phyloP scores from a whole-genome alignment of 2,329 filamentous ascomycete genomes.

The Monosporascus sp. region DNA sequence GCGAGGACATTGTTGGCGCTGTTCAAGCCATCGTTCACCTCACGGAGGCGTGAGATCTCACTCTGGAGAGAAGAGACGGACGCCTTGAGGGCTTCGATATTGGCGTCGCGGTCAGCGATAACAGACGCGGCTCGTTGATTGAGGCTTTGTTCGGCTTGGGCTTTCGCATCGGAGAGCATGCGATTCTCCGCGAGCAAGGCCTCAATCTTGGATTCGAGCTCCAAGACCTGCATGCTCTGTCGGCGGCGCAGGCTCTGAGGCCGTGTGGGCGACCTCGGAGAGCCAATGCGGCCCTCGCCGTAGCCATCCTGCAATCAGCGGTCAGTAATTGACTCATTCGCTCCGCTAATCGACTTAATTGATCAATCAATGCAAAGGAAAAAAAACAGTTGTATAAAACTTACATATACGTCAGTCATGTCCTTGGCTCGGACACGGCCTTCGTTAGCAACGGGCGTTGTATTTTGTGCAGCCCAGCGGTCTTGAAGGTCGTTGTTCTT shows the following conservation, averaged over 20 bases:
- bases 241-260: slow-evolving; percentile 94
- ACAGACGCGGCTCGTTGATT: slow-evolving; percentile 62
- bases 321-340: slow-evolving; percentile 1
- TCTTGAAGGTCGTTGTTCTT: slow-evolving; percentile 13
- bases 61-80: slow-evolving; percentile 75
- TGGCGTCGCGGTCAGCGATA: slow-evolving; percentile 75
- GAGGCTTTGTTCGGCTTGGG: slow-evolving; percentile 61
- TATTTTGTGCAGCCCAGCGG: slow-evolving; percentile 11
- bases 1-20: slow-evolving; percentile 74
- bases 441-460: slow-evolving; percentile 76
- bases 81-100: slow-evolving; percentile 77
- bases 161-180: slow-evolving; percentile 66
- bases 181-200: slow-evolving; percentile 82
- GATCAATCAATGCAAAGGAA: slow-evolving; percentile 5
- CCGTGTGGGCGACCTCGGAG: slow-evolving; percentile 86
- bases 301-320: slow-evolving; percentile 69
- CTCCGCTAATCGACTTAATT: slow-evolving; percentile 5
- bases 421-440: slow-evolving; percentile 76
- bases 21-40: slow-evolving; percentile 75
- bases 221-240: slow-evolving; percentile 94
- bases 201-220: slow-evolving; percentile 81
- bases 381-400: slow-evolving; percentile 35
- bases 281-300: slow-evolving; percentile 81
- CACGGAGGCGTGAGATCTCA: slow-evolving; percentile 73
- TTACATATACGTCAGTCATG: slow-evolving; percentile 93